Evolutionary conservation across 805 yeast genomes (phyloP).

Genomic region (Wickerhamomyces bovis): DNA sequence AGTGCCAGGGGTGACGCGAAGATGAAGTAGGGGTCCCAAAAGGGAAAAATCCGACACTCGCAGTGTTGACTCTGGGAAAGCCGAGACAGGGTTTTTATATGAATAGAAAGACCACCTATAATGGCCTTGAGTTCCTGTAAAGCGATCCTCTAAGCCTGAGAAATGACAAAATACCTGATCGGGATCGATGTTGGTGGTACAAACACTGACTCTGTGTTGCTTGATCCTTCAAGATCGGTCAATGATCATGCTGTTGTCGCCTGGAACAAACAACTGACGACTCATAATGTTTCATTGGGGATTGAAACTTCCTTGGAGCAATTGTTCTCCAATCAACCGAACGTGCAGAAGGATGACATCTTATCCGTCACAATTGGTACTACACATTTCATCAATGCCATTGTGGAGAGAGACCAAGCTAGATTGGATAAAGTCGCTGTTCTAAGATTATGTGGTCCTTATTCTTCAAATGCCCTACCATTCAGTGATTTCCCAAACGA

Average conservation of each 20-base stretch:
- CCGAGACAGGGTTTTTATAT: no score
- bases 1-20: no score
- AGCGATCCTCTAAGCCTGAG: background rate
- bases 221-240: conserved; percentile 29
- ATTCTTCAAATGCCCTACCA: conserved; percentile 32
- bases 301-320: conserved; percentile 31
- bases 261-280: conserved; percentile 39
- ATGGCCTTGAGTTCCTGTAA: background rate
- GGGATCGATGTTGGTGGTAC: conserved; percentile 52
- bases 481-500: conserved; percentile 41
- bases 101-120: no score
- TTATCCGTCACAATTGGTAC: conserved; percentile 44
- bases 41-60: background rate
- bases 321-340: conserved; percentile 24
- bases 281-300: conserved; percentile 39
- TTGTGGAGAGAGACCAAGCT: conserved; percentile 38
- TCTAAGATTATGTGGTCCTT: conserved; percentile 39
- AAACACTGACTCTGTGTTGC: conserved; percentile 41
- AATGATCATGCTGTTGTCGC: conserved; percentile 30
- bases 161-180: conserved; percentile 23
- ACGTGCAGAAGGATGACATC: conserved; percentile 26
- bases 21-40: no score
- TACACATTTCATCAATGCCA: conserved; percentile 46
- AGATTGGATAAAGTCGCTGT: conserved; percentile 40
- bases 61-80: background rate